Evolutionary conservation across 2,329 filamentous ascomycete genomes (phyloP).

Genomic region (Ophiosphaerella herpotricha): DNA sequence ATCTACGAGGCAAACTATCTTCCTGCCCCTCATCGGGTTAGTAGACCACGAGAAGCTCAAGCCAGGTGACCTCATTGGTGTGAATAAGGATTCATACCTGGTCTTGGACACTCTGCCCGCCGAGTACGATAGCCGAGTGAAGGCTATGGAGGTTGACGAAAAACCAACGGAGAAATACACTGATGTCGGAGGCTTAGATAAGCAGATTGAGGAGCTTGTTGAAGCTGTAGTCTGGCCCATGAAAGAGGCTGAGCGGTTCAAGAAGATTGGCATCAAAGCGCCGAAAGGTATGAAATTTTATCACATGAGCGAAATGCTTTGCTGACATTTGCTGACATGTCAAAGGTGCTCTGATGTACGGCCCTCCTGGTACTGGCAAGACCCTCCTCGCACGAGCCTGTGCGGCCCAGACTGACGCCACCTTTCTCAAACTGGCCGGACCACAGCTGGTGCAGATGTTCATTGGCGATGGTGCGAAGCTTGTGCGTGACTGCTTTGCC

Average conservation of each 20-base stretch:
- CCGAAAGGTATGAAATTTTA: slow-evolving; percentile 75
- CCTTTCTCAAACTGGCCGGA: slow-evolving; percentile 96
- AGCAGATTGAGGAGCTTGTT: slow-evolving; percentile 98
- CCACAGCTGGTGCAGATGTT: slow-evolving; percentile 99
- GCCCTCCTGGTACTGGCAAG: slow-evolving; percentile 87
- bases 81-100: slow-evolving; percentile 98
- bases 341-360: slow-evolving; percentile 92
- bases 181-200: slow-evolving; percentile 95
- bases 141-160: slow-evolving; percentile 99
- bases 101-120: slow-evolving; percentile 95
- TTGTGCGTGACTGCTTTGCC: slow-evolving; percentile 96
- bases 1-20: slow-evolving; percentile 97
- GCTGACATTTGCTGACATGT: slow-evolving; percentile 20
- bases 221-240: slow-evolving; percentile 99
- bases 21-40: slow-evolving; percentile 93
- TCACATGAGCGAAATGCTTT: neutral
- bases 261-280: slow-evolving; percentile 99
- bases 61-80: slow-evolving; percentile 93
- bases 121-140: slow-evolving; percentile 97
- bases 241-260: slow-evolving; percentile 99
- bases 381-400: slow-evolving; percentile 93
- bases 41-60: slow-evolving; percentile 95
- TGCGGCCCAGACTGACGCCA: slow-evolving; percentile 96
- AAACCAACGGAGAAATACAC: slow-evolving; percentile 99
- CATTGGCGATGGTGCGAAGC: slow-evolving; percentile 96